phyloP scores from a whole-genome alignment of 139 green algal species.

The Asterochloris erici region DNA sequence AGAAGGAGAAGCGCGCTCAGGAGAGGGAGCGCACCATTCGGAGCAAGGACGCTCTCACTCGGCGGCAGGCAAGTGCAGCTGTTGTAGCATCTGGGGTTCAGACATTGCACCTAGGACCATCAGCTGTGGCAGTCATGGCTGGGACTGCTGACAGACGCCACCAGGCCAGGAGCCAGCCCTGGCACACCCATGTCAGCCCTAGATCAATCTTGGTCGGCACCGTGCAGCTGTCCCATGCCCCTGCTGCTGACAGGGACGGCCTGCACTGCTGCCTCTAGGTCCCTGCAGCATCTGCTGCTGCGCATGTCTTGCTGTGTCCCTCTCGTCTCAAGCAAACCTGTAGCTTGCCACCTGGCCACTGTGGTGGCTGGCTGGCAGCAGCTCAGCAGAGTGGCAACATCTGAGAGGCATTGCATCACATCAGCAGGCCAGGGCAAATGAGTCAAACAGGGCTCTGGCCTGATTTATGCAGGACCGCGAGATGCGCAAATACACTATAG shows the following conservation, averaged over 20 bases:
- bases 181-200: background rate
- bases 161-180: background rate
- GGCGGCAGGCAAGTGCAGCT: background rate
- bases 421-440: background rate
- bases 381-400: too few relatives aligned
- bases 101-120: background rate
- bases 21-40: slow-evolving; percentile 39
- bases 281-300: too few relatives aligned
- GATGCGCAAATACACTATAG: slow-evolving; percentile 29
- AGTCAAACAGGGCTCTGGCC: background rate
- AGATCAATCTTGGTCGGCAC: too few relatives aligned
- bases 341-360: too few relatives aligned
- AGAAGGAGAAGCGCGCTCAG: slow-evolving; percentile 35
- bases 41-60: slow-evolving; percentile 26
- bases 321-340: too few relatives aligned
- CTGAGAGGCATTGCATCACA: background rate
- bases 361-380: too few relatives aligned
- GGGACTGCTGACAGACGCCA: background rate
- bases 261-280: too few relatives aligned
- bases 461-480: slow-evolving; percentile 24
- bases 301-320: too few relatives aligned
- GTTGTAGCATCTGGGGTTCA: background rate
- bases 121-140: background rate
- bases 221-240: too few relatives aligned
- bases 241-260: too few relatives aligned